Percentiles rank a stretch among this genome's conserved stretches.
Evolutionary conservation across 176 grass and related monocot species (phyloP).

Genomic region (Poa pratensis): DNA sequence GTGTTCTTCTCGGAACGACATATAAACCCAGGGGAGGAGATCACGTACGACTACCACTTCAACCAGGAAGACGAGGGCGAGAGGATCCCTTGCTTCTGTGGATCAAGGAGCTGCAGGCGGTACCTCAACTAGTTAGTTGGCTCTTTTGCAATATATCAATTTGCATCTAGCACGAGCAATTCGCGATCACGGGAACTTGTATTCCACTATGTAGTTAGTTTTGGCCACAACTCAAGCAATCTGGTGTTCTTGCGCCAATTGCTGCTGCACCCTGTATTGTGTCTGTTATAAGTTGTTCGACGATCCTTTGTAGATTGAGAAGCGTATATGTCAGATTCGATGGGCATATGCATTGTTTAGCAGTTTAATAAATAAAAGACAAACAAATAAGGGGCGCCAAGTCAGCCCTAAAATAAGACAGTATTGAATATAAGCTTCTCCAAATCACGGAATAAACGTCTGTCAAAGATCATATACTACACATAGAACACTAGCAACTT

Average conservation of each 20-base stretch:
- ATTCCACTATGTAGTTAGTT: slow-evolving; percentile 4
- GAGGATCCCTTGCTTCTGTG: slow-evolving; percentile 90
- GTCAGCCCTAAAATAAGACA: no score
- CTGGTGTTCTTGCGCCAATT: neutral
- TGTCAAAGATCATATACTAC: no score
- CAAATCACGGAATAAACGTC: no score
- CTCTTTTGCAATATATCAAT: neutral
- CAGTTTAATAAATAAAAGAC: no score
- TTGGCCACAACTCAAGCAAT: neutral
- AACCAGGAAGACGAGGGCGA: slow-evolving; percentile 90
- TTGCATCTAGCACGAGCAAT: neutral
- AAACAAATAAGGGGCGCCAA: no score
- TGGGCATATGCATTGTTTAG: no score
- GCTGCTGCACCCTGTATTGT: no score
- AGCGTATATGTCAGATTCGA: no score
- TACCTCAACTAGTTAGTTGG: slow-evolving; percentile 70
- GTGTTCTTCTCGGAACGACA: slow-evolving; percentile 89
- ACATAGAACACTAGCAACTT: no score
- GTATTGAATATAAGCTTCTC: no score
- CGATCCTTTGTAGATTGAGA: no score
- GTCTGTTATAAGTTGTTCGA: no score
- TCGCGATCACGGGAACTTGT: neutral
- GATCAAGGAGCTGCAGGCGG: slow-evolving; percentile 73
- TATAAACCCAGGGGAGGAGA: slow-evolving; percentile 95
- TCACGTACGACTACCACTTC: slow-evolving; percentile 95